phyloP scores from a whole-genome alignment of 805 yeast genomes.

The Lachancea thermotolerans region DNA sequence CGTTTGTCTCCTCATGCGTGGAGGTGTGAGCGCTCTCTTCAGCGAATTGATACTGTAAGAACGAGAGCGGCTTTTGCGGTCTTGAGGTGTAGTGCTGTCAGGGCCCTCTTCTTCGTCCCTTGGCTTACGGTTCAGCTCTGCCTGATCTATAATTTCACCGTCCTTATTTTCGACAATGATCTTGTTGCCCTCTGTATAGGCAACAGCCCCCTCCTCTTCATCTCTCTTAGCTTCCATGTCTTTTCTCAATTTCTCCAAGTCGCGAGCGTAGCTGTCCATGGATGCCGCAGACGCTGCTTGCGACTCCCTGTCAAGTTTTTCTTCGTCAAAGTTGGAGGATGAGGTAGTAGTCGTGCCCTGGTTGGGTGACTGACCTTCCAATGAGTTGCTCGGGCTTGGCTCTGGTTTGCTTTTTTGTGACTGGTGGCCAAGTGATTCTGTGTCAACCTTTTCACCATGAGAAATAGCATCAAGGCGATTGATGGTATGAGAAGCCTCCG shows the following conservation, averaged over 20 bases:
- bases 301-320: conserved; percentile 4
- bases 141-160: conserved; percentile 70
- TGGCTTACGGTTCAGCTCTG: conserved; percentile 31
- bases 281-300: conserved; percentile 1
- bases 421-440: background rate
- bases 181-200: conserved; percentile 62
- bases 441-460: background rate
- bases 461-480: conserved; percentile 5
- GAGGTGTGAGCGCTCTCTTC: conserved; percentile 20
- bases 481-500: conserved; percentile 7
- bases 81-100: conserved; percentile 9
- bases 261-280: conserved; percentile 7
- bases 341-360: conserved; percentile 7
- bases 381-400: too few relatives aligned
- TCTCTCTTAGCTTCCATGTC: conserved; percentile 25
- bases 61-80: conserved; percentile 27
- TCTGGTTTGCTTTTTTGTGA: too few relatives aligned
- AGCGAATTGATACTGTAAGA: conserved; percentile 27
- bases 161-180: conserved; percentile 73
- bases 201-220: conserved; percentile 30
- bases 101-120: conserved; percentile 22
- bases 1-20: conserved; percentile 15
- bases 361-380: conserved; percentile 6
- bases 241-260: conserved; percentile 14
- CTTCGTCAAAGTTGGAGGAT: conserved; percentile 9